These are phyloP conservation scores for Quercus wislizeni DNA, from an alignment of 306 rosid genomes.

Conservation along the genomic window DNA sequence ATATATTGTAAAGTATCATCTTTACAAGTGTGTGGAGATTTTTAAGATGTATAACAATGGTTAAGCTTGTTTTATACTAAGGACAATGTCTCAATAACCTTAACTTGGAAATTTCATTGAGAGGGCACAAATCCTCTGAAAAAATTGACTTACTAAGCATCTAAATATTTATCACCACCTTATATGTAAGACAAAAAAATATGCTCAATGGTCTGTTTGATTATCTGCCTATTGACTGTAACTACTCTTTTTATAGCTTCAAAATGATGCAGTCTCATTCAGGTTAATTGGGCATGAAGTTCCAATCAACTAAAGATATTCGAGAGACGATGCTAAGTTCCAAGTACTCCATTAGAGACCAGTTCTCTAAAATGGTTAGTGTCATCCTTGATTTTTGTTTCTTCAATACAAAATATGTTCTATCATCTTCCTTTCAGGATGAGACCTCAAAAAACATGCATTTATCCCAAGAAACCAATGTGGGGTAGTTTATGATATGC, in stretches of 20 bases:
- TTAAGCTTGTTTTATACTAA: no score
- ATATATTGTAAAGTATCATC: no score
- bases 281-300: slow-evolving; percentile 57
- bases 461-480: no score
- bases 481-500: no score
- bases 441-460: slow-evolving; percentile 15
- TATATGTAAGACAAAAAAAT: background rate
- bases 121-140: no score
- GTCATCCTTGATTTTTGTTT: background rate
- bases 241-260: slow-evolving; percentile 41
- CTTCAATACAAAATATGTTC: slow-evolving; percentile 1
- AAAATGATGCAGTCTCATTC: slow-evolving; percentile 44
- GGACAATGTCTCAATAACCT: no score
- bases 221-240: background rate
- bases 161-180: no score
- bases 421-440: slow-evolving; percentile 39
- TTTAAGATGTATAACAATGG: no score
- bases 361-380: slow-evolving; percentile 43
- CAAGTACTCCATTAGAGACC: slow-evolving; percentile 57
- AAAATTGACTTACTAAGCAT: no score
- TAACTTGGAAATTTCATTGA: no score
- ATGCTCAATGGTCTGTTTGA: background rate
- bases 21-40: no score
- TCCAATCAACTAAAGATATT: slow-evolving; percentile 52
- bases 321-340: slow-evolving; percentile 45